Evolutionary conservation across 2,329 filamentous ascomycete species (phyloP).

Genomic region (Aspergillus calidoustus): DNA sequence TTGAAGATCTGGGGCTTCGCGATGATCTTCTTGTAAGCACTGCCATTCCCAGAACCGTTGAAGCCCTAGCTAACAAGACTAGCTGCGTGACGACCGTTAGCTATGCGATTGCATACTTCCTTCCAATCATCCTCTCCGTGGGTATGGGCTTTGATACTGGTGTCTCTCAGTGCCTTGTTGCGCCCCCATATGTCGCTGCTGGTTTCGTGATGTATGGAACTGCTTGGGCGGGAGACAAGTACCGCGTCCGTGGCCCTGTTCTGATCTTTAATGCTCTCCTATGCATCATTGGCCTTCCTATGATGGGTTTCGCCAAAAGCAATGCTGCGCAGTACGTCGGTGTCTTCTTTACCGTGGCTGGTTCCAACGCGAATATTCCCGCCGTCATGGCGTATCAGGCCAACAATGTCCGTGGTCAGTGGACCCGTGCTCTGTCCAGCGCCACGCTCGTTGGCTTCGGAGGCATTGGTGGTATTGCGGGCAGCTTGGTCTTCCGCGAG

Average conservation of each 20-base stretch:
- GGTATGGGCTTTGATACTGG: constrained; percentile 68
- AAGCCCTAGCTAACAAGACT: neutral
- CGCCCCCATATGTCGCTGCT: constrained; percentile 70
- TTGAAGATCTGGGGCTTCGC: constrained; percentile 61
- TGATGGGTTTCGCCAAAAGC: constrained; percentile 69
- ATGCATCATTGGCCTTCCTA: constrained; percentile 69
- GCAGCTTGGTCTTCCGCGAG: constrained; percentile 71
- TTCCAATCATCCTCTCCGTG: constrained; percentile 71
- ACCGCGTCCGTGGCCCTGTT: constrained; percentile 67
- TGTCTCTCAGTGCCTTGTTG: constrained; percentile 70
- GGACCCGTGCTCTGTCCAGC: constrained; percentile 81
- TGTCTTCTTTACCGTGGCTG: constrained; percentile 74
- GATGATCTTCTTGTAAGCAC: constrained; percentile 58
- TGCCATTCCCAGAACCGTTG: neutral
- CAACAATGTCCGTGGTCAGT: constrained; percentile 86
- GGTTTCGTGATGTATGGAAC: constrained; percentile 65
- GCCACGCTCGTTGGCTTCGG: constrained; percentile 77
- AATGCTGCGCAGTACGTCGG: constrained; percentile 71
- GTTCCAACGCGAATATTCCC: constrained; percentile 78
- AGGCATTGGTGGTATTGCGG: constrained; percentile 77
- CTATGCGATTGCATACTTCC: constrained; percentile 78
- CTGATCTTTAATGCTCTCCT: constrained; percentile 69
- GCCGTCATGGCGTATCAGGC: constrained; percentile 78
- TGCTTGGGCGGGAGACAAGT: constrained; percentile 70
- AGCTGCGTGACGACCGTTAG: constrained; percentile 67